Evolutionary conservation across 2,329 filamentous ascomycete species (phyloP).

Genomic region (Colletotrichum gloeosporioides): DNA sequence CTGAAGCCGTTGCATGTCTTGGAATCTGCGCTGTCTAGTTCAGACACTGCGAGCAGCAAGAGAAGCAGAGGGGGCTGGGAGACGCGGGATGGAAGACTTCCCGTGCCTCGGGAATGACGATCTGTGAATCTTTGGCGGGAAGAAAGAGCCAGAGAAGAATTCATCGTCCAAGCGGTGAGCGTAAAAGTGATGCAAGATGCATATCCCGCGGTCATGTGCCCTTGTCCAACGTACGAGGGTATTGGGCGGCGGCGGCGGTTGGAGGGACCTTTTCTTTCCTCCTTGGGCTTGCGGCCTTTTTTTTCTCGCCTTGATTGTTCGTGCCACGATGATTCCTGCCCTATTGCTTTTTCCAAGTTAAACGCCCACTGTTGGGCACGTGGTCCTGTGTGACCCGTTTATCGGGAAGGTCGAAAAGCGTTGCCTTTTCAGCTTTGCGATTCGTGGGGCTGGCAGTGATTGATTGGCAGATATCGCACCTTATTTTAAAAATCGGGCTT

Average conservation of each 20-base stretch:
- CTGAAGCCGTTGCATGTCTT: background rate
- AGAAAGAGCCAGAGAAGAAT: background rate
- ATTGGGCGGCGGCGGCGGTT: background rate
- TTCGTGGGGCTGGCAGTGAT: background rate
- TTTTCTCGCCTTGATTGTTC: background rate
- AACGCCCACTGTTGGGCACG: conserved; percentile 3
- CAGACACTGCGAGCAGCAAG: background rate
- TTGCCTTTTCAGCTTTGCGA: background rate
- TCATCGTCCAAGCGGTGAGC: conserved; percentile 12
- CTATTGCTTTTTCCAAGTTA: background rate
- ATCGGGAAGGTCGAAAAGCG: background rate
- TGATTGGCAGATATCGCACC: background rate
- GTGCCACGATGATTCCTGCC: conserved; percentile 3
- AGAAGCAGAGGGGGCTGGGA: background rate
- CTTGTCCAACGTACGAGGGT: background rate
- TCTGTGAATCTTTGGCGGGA: background rate
- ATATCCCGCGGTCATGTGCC: conserved; percentile 14
- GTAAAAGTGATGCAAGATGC: conserved; percentile 5
- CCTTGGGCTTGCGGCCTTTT: background rate
- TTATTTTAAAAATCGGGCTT: background rate
- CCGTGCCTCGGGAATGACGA: background rate
- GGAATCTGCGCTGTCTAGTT: background rate
- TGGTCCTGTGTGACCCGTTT: background rate
- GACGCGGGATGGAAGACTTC: background rate
- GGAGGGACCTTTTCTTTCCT: background rate